Evolutionary conservation across 2,329 filamentous ascomycete genomes (phyloP), one percentile per base, ranked within the genome.

Genomic region (Aspergillus piperis): DNA sequence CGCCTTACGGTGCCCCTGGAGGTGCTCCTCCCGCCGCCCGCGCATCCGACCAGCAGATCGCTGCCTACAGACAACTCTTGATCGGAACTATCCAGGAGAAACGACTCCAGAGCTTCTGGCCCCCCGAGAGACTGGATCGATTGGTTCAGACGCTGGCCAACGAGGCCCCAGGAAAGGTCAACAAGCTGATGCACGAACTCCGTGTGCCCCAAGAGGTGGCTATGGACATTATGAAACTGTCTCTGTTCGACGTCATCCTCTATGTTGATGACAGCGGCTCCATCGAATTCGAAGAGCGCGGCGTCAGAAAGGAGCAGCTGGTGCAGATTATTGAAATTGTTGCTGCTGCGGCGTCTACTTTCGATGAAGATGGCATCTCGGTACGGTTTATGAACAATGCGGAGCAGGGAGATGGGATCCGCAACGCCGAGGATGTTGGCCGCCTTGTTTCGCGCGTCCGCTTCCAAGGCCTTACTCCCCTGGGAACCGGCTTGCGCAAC

Each of bases 241-340:
- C 83, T 3, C 75, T 88, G 25, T 88, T 85, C 71, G 86, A 88
- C 67, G 81, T 88, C 39, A 77, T 87, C 48, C 76, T 88, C 52
- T 88, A 86, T 70, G 84, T 88, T 58, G 87, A 90, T 66, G 87
- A 90, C 77, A 88, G 85, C 70, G 87, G 88, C 47, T 89, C 87
- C 19, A 90, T 90, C 81, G 81, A 84, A 58, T 89, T 90, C 64
- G 86, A 89, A 68, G 86, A 89, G 70, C 82, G 84, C 59, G 87
- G 87, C 47, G 82, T 86, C 67, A 85, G 88, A 62, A 88, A 89
- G 75, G 83, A 87, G 64, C 87, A 90, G 66, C 77, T 90, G 65
- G 83, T 83, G 70, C 79, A 88, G 66, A 88, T 89, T 66, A 74
- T 90, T 64, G 80, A 83, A 52, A 83, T 85, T 54, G 86, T 88